Evolutionary conservation across 257 asterid species (phyloP), one percentile per base, ranked within the genome.

Genomic region (Solanum sparsipilum): DNA sequence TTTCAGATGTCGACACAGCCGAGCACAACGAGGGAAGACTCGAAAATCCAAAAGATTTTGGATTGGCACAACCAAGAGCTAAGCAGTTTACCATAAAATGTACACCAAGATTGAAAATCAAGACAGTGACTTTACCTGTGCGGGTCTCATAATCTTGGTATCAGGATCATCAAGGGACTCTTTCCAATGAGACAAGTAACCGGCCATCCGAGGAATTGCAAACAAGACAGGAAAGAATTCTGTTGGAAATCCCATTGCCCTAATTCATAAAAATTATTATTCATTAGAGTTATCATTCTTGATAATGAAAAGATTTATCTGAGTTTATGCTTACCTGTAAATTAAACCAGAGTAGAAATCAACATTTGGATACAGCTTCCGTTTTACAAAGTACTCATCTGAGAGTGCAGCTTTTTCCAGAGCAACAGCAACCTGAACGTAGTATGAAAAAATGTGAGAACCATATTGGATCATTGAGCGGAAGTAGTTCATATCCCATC

Each of bases 191-290:
- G 99, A 95, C 88, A 97, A 92, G 90, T 97, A 97, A 65, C 99
- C 99, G 76, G 99, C 99, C 99, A 97, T 97, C 41, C 99, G 95
- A 70, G 99, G 99, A 89, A 95, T 92, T 52, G 99, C 99, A 89
- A 97, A 96, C 90, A 97, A 83, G 88, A 97, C 98, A 12, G 99
- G 97, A 63, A 97, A 97, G 96, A 97, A 97, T 91, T 97, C 99
- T 0, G 99, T 94, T 5, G 99, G 98, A 72, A 97, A 97, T n/a
- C 99, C 99, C 94, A 96, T 97, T 56, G 99, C 99, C 95, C 99
- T 97, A 93, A 89, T 58, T 46, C 21, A 86, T 56, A 85, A 52
- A 3, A 35, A 4, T n/a, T 32, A 65, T 46, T 60, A 78, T 60
- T 73, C 12, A 86, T 70, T 31, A 48, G 70, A 79, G 25, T 58